Conservation (phyloP, 495 filamentous ascomycete genomes). For the Tuber aestivum region DNA sequence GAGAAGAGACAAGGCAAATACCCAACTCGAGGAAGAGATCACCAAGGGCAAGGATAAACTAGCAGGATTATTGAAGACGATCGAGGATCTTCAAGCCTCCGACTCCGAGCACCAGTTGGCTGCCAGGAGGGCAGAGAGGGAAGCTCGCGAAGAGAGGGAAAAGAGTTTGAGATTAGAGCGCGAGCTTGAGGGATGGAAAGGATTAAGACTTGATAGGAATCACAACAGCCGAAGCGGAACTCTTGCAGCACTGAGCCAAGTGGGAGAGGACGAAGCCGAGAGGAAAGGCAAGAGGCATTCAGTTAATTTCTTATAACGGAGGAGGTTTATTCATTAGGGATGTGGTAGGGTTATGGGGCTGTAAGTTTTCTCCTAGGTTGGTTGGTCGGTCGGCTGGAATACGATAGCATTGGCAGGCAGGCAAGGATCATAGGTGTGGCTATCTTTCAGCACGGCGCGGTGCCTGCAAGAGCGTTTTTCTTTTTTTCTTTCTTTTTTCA, state of each 20-base stretch:
- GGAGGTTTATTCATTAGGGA: background rate
- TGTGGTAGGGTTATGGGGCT: background rate
- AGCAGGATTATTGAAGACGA: conserved; percentile 77
- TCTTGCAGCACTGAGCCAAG: conserved; percentile 37
- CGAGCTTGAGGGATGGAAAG: conserved; percentile 82
- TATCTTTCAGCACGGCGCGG: conserved; percentile 18
- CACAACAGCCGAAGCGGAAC: conserved; percentile 32
- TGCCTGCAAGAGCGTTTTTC: conserved; percentile 24
- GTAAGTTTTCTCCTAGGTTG: background rate
- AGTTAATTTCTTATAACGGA: conserved; percentile 40
- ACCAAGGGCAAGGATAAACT: conserved; percentile 78
- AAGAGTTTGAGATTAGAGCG: conserved; percentile 74
- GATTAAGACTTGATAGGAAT: conserved; percentile 57
- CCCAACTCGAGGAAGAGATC: conserved; percentile 74
- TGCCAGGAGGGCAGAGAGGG: conserved; percentile 77
- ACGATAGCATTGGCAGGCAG: conserved; percentile 7
- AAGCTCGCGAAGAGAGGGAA: conserved; percentile 83
- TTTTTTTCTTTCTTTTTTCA: conserved; percentile 5
- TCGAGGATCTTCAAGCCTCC: conserved; percentile 85
- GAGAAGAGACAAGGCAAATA: conserved; percentile 76
- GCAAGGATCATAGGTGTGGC: conserved; percentile 8
- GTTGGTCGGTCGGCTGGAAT: conserved; percentile 14
- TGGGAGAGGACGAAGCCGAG: conserved; percentile 31
- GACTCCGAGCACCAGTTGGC: conserved; percentile 74
- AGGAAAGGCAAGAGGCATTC: conserved; percentile 38